Evolutionary conservation across 179 eudicot species (phyloP).

Genomic region (Heliamphora pulchella): DNA sequence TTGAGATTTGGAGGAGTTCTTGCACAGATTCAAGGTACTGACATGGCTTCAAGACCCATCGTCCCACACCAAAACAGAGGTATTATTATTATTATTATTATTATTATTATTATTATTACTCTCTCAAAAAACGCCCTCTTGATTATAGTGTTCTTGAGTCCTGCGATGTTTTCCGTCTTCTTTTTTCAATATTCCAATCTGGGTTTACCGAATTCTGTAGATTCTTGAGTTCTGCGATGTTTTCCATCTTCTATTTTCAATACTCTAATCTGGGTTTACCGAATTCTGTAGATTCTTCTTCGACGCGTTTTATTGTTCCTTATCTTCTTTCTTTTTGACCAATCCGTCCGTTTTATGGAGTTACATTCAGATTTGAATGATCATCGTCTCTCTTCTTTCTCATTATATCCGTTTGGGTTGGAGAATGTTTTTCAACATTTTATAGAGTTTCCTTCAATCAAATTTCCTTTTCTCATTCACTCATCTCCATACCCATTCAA

Average conservation of each 20-base stretch:
- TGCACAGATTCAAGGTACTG: slow-evolving; percentile 1
- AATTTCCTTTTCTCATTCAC: no score
- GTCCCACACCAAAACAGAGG: slow-evolving; percentile 23
- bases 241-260: not conserved
- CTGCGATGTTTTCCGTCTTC: not conserved
- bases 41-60: slow-evolving; percentile 28
- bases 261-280: not conserved
- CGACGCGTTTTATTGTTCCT: no score
- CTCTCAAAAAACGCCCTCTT: not conserved
- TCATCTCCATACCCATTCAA: not conserved
- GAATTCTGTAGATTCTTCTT: not conserved
- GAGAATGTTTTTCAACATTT: no score
- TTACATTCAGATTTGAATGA: not conserved
- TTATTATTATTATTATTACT: not conserved
- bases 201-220: not conserved
- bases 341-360: not conserved
- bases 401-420: not conserved
- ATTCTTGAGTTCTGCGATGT: not conserved
- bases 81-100: slow-evolving; percentile 4
- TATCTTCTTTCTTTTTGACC: not conserved
- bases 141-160: not conserved
- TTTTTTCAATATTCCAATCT: not conserved
- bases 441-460: no score
- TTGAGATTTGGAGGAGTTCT: slow-evolving; percentile 5
- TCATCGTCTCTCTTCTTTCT: not conserved